Evolutionary conservation across 768 basidiomycete species (phyloP), one percentile per base, ranked within the genome.

Genomic region (Kwoniella pini): DNA sequence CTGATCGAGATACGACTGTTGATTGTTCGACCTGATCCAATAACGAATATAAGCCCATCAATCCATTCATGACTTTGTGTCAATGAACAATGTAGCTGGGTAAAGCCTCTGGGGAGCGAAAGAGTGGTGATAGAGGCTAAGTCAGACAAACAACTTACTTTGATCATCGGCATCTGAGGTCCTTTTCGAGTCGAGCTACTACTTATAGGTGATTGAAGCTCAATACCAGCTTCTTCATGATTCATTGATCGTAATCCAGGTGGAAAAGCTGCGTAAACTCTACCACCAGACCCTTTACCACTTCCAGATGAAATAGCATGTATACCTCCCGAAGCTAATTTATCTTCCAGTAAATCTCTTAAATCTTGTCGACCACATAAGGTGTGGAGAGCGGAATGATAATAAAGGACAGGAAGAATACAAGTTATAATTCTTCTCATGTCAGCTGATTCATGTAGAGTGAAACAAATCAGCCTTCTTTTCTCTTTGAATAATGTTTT

Each of bases 361-460:
- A 59, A 12, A 15, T 38, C 49, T 27, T 59, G 57, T 40, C 57
- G 36, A 28, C 57, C 57, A 15, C 49, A 48, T 24, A 59, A 28
- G 2, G 57, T 59, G 19, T 40, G 36, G 10, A 59, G 28, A 11
- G 49, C 39, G 1, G 57, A 59, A 19, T 59, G 49, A 38, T 50
- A 59, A 38, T 59, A 59, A 10, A 59, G 49, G 1, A 59, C 57
- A 12, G 57, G 57, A 5, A 59, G 39, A n/a, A 50, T 51, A 31
- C 38, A 40, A 26, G 40, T 59, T 7, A 59, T 59, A 40, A 59
- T 51, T 44, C 57, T 24, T 48, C 55, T 44, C 44, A 57, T 46
- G 22, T 57, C 55, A 24, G 55, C 55, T 57, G n/a, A 45, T 15
- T 36, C 43, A 38, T 9, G 2, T n/a, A 3, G 11, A 11, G 15